Evolutionary conservation across 1,139 yeast species (phyloP).

Genomic region (Hansenula sp.): DNA sequence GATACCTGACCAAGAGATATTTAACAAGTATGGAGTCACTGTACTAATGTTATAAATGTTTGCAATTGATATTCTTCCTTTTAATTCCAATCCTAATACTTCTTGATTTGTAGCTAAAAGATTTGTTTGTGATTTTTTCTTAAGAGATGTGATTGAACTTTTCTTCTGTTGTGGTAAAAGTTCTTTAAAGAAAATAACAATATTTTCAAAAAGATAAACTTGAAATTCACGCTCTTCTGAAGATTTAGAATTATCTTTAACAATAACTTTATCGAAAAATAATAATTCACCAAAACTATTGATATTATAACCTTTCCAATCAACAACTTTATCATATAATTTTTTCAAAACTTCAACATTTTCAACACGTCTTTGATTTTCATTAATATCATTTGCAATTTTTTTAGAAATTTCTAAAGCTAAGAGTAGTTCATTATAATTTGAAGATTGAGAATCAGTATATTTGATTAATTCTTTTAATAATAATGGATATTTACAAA

Average conservation of each 20-base stretch:
- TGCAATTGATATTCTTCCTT: conserved; percentile 67
- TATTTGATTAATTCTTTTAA: conserved; percentile 69
- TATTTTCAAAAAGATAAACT: conserved; percentile 83
- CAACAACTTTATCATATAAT: conserved; percentile 67
- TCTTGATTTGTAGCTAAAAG: conserved; percentile 23
- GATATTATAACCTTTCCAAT: conserved; percentile 92
- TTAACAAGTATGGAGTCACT: conserved; percentile 44
- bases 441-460: conserved; percentile 49
- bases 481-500: conserved; percentile 88
- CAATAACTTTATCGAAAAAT: conserved; percentile 74
- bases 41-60: conserved; percentile 54
- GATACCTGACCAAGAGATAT: conserved; percentile 75
- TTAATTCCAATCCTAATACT: conserved; percentile 41
- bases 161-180: conserved; percentile 31
- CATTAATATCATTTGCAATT: conserved; percentile 87
- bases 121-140: conserved; percentile 20
- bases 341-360: conserved; percentile 70
- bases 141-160: conserved; percentile 23
- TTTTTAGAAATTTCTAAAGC: conserved; percentile 68
- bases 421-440: conserved; percentile 60
- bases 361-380: conserved; percentile 90
- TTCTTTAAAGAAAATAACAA: conserved; percentile 74
- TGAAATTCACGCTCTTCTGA: conserved; percentile 79
- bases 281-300: conserved; percentile 82
- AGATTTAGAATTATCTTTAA: conserved; percentile 48